These are phyloP conservation scores for Rhizopogon salebrosus DNA, from an alignment of 768 basidiomycete species.

Conservation along the genomic window DNA sequence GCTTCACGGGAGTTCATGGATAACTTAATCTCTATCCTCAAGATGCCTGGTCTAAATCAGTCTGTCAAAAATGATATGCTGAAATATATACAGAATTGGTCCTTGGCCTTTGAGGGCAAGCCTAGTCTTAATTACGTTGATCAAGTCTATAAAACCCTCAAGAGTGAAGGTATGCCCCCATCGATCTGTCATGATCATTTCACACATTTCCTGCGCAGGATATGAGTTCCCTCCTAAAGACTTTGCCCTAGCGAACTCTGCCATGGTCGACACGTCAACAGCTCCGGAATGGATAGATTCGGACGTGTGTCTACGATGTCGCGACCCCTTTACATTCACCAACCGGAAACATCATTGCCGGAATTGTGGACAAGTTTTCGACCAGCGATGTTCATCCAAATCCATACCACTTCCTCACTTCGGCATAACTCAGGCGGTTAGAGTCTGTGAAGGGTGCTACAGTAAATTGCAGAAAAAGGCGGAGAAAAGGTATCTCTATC, in stretches of 20 bases:
- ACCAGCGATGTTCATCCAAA: constrained; percentile 88
- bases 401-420: constrained; percentile 83
- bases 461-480: constrained; percentile 66
- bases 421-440: constrained; percentile 86
- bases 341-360: constrained; percentile 98
- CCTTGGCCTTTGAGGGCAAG: constrained; percentile 83
- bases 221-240: constrained; percentile 84
- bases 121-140: constrained; percentile 65
- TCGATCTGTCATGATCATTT: neutral
- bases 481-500: constrained; percentile 45
- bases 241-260: constrained; percentile 59
- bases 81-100: constrained; percentile 89
- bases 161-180: constrained; percentile 56
- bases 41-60: constrained; percentile 66
- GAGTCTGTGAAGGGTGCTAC: constrained; percentile 90
- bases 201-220: constrained; percentile 36
- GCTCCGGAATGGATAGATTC: constrained; percentile 98
- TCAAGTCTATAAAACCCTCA: constrained; percentile 74
- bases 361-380: constrained; percentile 96
- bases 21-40: constrained; percentile 85
- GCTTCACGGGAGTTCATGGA: constrained; percentile 91
- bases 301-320: constrained; percentile 89
- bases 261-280: constrained; percentile 86
- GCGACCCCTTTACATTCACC: constrained; percentile 87
- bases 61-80: constrained; percentile 82